Evolutionary conservation across 2,329 filamentous ascomycete genomes (phyloP).

Genomic region (Tolypocladium cylindrosporum): DNA sequence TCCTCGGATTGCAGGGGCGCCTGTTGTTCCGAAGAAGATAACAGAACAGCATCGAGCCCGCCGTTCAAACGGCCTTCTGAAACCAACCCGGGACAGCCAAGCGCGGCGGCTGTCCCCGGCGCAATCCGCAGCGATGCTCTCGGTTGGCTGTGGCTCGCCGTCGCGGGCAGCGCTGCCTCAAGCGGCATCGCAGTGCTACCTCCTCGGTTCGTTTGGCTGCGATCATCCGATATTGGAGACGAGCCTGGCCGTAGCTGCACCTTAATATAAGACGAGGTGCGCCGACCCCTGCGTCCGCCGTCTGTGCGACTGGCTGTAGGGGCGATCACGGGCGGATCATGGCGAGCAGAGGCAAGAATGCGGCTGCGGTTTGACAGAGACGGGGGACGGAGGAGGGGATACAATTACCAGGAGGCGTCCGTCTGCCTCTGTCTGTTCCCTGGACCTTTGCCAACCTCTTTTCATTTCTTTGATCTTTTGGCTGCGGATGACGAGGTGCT

Average conservation of each 20-base stretch:
- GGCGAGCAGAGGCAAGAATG: neutral
- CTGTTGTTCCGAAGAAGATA: neutral
- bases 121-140: neutral
- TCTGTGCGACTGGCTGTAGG: neutral
- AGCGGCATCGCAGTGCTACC: neutral
- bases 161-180: neutral
- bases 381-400: neutral
- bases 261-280: neutral
- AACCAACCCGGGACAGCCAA: neutral
- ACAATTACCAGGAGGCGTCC: neutral
- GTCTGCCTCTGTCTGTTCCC: neutral
- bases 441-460: neutral
- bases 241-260: neutral
- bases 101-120: neutral
- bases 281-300: neutral
- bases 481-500: no score
- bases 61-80: neutral
- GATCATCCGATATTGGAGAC: neutral
- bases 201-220: neutral
- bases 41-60: neutral
- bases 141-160: neutral
- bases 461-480: neutral
- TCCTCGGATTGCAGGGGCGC: neutral
- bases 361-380: neutral
- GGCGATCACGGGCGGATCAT: neutral